Evolutionary conservation across 352 stramenopile species (phyloP), one percentile per base, ranked within the genome.

Genomic region (Phytophthora aleatoria): DNA sequence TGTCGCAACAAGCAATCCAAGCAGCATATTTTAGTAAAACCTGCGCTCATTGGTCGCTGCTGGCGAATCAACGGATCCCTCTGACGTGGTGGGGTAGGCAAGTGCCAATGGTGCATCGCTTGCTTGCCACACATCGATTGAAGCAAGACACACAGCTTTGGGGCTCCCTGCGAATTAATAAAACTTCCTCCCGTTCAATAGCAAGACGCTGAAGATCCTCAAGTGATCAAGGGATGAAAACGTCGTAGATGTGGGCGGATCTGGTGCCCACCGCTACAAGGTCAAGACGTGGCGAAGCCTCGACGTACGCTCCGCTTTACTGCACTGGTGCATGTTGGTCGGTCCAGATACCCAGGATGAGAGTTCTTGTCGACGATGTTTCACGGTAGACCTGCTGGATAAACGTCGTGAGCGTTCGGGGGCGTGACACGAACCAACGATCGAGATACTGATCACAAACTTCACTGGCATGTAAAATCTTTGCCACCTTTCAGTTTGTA

Each of bases 1-100:
- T 70, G 62, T 66, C 50, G 55, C 62, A 70, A 28, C 41, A 2
- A 43, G 39, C n/a, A 43, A 43, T 55, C 61, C 53, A 69, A 69
- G 61, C 61, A 52, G 47, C 55, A 58, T 68, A 57, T 62, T 67
- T 67, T 39, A 67, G 52, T 52, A 64, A 63, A 64, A 56, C 20
- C 7, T 5, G 28, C 31, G 9, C 36, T 38, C 24, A 67, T 67
- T 67, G 60, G 59, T 28, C 9, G 9, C 0, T 30, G 48, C 31
- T 31, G 31, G 60, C 61, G 52, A 64, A 64, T 68, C 38, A 69
- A 64, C 61, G 54, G 24, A 3, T 38, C 38, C 53, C 53, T 68
- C 53, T 68, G 61, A 68, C 61, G 61, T 68, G 53, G 61, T 48
- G 36, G 31, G 54, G 61, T 64, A n/a, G 53, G 45, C 61, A 44